These are phyloP conservation scores for Paspalum vaginatum DNA, from an alignment of 176 grass and related monocot genomes.

Conservation along the genomic window DNA sequence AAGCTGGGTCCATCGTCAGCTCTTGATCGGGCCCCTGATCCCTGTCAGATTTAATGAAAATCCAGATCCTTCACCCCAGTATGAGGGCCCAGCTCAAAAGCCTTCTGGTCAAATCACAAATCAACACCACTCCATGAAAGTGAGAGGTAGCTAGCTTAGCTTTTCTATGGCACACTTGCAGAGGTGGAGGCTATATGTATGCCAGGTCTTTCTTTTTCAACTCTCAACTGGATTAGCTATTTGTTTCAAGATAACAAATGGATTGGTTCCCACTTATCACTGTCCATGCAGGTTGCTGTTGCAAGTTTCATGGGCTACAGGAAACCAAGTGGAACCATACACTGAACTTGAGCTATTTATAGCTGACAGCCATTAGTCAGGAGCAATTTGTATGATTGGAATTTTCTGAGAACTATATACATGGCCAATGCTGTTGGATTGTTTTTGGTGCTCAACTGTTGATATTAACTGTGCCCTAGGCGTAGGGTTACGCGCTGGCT, in stretches of 20 bases:
- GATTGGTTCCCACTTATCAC: background rate
- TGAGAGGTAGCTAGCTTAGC: background rate
- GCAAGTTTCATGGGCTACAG: constrained; percentile 43
- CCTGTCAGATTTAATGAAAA: constrained; percentile 38
- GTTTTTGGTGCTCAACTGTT: constrained; percentile 31
- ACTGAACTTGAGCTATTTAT: constrained; percentile 37
- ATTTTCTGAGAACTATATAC: constrained; percentile 7
- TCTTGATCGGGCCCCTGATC: background rate
- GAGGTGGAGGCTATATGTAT: background rate
- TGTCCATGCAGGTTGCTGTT: constrained; percentile 46
- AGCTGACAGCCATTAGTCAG: constrained; percentile 13
- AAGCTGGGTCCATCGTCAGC: constrained; percentile 27
- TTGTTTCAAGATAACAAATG: background rate
- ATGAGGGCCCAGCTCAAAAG: constrained; percentile 13
- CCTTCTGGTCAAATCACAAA: constrained; percentile 16
- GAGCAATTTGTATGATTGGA: constrained; percentile 33
- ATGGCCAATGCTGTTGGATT: constrained; percentile 20
- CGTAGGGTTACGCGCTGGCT: constrained; percentile 27
- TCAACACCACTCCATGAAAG: constrained; percentile 1
- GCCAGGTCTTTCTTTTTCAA: background rate
- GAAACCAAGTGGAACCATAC: constrained; percentile 41
- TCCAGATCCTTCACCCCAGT: constrained; percentile 21
- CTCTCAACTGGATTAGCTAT: constrained; percentile 4
- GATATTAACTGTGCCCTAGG: constrained; percentile 43
- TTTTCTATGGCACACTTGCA: background rate